Conservation (phyloP, 192 early-diverging fungal genomes). For the Piromyces sp. region DNA sequence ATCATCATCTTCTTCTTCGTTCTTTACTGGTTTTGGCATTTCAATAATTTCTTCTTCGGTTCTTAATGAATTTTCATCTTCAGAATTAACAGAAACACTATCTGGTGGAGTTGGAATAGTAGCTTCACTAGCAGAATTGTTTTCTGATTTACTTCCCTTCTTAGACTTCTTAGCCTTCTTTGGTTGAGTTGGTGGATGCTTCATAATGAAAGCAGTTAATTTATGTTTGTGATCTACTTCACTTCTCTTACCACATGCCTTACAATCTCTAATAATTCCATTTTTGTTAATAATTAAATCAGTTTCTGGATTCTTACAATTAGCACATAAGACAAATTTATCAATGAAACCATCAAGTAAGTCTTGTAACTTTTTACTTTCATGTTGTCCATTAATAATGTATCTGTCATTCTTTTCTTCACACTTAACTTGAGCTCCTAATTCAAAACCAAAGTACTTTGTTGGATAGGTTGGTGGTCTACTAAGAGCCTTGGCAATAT, state of each 20-base stretch:
- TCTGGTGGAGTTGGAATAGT: slow-evolving; percentile 15
- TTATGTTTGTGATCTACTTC: slow-evolving; percentile 78
- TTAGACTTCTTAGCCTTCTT: slow-evolving; percentile 28
- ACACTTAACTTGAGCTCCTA: slow-evolving; percentile 79
- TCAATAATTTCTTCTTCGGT: slow-evolving; percentile 51
- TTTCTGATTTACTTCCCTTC: slow-evolving; percentile 28
- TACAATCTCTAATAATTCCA: slow-evolving; percentile 56
- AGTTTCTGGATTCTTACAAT: slow-evolving; percentile 94
- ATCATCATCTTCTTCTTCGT: slow-evolving; percentile 47
- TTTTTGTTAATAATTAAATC: slow-evolving; percentile 55
- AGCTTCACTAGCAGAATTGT: slow-evolving; percentile 20
- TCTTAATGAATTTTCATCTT: slow-evolving; percentile 29
- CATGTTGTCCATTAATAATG: slow-evolving; percentile 89
- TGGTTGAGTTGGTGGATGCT: slow-evolving; percentile 62
- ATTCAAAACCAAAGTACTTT: slow-evolving; percentile 88
- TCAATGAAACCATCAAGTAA: slow-evolving; percentile 81
- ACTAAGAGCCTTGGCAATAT: slow-evolving; percentile 72
- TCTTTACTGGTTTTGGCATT: slow-evolving; percentile 28
- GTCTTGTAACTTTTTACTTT: slow-evolving; percentile 64
- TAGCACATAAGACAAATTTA: slow-evolving; percentile 80
- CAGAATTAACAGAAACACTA: slow-evolving; percentile 20
- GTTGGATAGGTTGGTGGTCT: slow-evolving; percentile 76
- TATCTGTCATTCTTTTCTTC: slow-evolving; percentile 84
- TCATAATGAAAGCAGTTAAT: slow-evolving; percentile 73
- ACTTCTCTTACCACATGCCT: slow-evolving; percentile 73